phyloP scores from a whole-genome alignment of 2,329 filamentous ascomycete genomes.

The Penicillium rolfsii region DNA sequence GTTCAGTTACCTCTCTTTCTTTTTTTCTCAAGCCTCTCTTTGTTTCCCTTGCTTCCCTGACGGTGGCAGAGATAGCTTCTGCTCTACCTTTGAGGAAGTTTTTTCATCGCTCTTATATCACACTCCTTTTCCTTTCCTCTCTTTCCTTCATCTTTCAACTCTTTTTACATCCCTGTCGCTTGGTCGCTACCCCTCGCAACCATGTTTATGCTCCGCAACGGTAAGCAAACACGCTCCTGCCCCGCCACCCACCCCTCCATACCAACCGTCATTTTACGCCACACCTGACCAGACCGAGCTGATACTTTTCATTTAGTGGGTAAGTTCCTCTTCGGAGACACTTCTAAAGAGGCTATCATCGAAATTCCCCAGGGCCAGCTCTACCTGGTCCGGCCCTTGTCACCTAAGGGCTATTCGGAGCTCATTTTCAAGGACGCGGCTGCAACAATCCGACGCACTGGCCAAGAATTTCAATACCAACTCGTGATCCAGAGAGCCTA shows the following conservation, averaged over 20 bases:
- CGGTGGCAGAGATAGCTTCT: constrained; percentile 1
- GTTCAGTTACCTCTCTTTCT: constrained; percentile 8
- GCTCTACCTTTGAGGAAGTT: not conserved
- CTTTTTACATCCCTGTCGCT: constrained; percentile 23
- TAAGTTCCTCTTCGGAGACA: constrained; percentile 89
- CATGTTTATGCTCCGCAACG: constrained; percentile 63
- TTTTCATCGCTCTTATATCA: constrained; percentile 12
- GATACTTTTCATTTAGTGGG: constrained; percentile 62
- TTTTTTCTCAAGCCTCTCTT: constrained; percentile 3
- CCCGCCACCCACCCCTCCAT: constrained; percentile 33
- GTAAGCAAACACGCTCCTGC: constrained; percentile 45
- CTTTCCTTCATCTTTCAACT: not conserved
- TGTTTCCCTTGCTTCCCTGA: constrained; percentile 3
- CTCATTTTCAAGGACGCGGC: constrained; percentile 98
- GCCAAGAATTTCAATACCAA: constrained; percentile 95
- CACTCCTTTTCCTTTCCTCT: constrained; percentile 1
- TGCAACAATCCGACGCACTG: constrained; percentile 87
- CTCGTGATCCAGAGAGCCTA: constrained; percentile 95
- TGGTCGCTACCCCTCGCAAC: constrained; percentile 36
- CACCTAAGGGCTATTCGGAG: constrained; percentile 96
- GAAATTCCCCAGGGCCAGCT: constrained; percentile 95
- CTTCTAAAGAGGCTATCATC: constrained; percentile 88
- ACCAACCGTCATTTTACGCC: constrained; percentile 14
- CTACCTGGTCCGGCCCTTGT: constrained; percentile 92
- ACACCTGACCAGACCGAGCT: constrained; percentile 8